Conservation (phyloP, 176 grass and related monocot genomes). For the Cymbopogon citratus region DNA sequence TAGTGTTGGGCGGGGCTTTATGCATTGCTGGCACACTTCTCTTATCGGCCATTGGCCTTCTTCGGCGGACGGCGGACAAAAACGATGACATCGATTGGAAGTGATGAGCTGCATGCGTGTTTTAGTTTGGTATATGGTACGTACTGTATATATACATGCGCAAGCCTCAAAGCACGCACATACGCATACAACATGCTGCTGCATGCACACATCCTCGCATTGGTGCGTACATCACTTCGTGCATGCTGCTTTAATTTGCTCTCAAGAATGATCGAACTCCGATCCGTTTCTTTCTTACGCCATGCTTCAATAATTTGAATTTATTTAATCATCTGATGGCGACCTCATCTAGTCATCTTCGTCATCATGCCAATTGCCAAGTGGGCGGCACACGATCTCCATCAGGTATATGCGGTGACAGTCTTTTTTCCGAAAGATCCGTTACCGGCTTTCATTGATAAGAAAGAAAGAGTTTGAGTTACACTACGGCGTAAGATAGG, state of each 20-base stretch:
- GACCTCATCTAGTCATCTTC: neutral
- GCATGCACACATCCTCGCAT: neutral
- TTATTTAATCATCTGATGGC: slow-evolving; percentile 27
- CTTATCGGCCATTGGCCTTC: neutral
- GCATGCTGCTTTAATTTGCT: neutral
- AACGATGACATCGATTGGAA: neutral
- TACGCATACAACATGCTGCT: neutral
- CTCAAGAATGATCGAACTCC: neutral
- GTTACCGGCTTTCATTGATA: no score
- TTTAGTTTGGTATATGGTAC: neutral
- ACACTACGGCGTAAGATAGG: no score
- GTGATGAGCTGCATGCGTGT: neutral
- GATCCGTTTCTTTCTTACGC: neutral
- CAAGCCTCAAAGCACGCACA: neutral
- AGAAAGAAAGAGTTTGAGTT: no score
- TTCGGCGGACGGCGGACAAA: slow-evolving; percentile 1
- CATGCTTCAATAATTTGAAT: slow-evolving; percentile 30
- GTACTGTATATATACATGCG: neutral
- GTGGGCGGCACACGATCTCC: neutral
- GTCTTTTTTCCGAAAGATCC: no score
- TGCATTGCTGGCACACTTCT: neutral
- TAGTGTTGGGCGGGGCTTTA: neutral
- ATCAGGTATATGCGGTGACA: neutral
- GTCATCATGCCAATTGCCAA: slow-evolving; percentile 24
- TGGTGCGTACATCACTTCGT: neutral